These are phyloP conservation scores for Solanum hybrid DNA, from an alignment of 305 asterid species.

Conservation along the genomic window DNA sequence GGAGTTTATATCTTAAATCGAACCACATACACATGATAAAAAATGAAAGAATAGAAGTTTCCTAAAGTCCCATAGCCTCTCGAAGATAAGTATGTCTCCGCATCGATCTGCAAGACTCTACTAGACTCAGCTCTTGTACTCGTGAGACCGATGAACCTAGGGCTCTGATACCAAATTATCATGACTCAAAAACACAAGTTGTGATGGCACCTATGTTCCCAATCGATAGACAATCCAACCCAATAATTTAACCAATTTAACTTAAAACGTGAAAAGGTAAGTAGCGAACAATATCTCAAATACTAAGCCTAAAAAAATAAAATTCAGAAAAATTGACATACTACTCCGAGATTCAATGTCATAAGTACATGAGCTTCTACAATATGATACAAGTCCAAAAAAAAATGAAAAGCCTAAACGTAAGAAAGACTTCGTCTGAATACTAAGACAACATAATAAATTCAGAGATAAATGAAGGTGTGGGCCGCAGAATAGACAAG, in stretches of 20 bases:
- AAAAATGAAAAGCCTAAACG: neutral
- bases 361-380: neutral
- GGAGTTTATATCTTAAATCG: neutral
- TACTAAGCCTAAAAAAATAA: neutral
- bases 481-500: neutral
- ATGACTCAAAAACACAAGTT: neutral
- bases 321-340: neutral
- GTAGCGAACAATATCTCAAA: neutral
- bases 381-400: neutral
- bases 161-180: neutral
- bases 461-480: neutral
- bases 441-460: too few species aligned
- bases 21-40: neutral
- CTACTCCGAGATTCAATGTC: neutral
- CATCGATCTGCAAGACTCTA: neutral
- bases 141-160: neutral
- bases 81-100: neutral
- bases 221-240: neutral
- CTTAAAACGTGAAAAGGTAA: neutral
- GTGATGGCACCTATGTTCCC: neutral
- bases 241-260: neutral
- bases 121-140: neutral
- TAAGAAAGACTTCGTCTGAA: neutral
- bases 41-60: neutral
- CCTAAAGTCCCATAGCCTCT: neutral